These are phyloP conservation scores for Sphagnum contortum DNA, from an alignment of 225 moss, liverwort and hornwort species.

Conservation along the genomic window DNA sequence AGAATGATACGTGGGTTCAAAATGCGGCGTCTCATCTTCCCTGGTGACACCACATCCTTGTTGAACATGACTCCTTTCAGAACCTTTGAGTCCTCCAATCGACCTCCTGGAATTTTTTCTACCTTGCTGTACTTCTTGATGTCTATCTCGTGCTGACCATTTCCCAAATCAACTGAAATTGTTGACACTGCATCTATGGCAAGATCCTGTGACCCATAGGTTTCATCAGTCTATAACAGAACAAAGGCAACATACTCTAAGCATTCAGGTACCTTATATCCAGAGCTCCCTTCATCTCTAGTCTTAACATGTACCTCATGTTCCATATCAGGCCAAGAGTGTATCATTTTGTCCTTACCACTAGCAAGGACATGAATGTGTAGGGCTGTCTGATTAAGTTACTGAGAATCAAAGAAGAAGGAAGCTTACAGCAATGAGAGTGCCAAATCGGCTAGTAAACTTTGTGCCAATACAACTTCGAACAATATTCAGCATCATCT, in stretches of 20 bases:
- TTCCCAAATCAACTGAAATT: slow-evolving; percentile 70
- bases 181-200: slow-evolving; percentile 67
- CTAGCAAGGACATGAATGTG: too few species aligned
- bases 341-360: too few species aligned
- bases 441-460: slow-evolving; percentile 84
- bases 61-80: slow-evolving; percentile 89
- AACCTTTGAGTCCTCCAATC: slow-evolving; percentile 79
- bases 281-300: too few species aligned
- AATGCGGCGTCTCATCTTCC: slow-evolving; percentile 80
- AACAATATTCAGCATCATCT: slow-evolving; percentile 89
- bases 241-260: not conserved
- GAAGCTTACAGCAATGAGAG: slow-evolving; percentile 65
- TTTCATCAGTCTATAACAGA: not conserved
- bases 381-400: too few species aligned
- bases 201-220: slow-evolving; percentile 41
- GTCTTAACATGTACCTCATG: too few species aligned
- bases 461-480: slow-evolving; percentile 91
- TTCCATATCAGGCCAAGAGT: too few species aligned
- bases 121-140: slow-evolving; percentile 92
- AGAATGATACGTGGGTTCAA: slow-evolving; percentile 71
- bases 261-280: too few species aligned
- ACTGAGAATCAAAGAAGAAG: not conserved
- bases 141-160: slow-evolving; percentile 78
- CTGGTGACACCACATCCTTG: slow-evolving; percentile 89
- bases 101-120: slow-evolving; percentile 81